These are phyloP conservation scores for Solanum habrochaites DNA, from an alignment of 257 asterid species.

Conservation along the genomic window DNA sequence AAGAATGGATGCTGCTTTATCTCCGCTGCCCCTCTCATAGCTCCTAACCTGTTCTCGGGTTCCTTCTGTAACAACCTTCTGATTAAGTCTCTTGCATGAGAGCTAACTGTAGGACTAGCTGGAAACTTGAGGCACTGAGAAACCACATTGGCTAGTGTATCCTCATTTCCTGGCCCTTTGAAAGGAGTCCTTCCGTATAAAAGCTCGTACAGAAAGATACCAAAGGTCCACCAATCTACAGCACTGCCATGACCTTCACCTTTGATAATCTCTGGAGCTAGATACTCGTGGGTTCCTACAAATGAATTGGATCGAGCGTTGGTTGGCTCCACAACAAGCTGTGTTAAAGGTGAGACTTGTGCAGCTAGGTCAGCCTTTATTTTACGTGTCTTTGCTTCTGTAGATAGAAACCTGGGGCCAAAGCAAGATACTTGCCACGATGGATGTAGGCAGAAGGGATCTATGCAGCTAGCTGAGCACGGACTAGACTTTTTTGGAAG, in stretches of 20 bases:
- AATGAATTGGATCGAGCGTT: conserved; percentile 65
- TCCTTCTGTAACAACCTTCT: conserved; percentile 47
- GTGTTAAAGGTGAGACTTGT: conserved; percentile 16
- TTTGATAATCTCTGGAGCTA: conserved; percentile 71
- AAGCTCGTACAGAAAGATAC: conserved; percentile 50
- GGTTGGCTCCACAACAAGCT: conserved; percentile 56
- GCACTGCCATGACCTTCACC: conserved; percentile 74
- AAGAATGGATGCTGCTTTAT: conserved; percentile 55
- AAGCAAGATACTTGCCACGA: conserved; percentile 59
- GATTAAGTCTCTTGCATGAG: conserved; percentile 46
- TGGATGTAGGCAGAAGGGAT: conserved; percentile 22
- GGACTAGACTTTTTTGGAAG: conserved; percentile 18
- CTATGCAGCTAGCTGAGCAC: conserved; percentile 5
- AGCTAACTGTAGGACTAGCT: conserved; percentile 33
- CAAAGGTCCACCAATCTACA: conserved; percentile 77
- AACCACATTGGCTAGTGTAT: conserved; percentile 48
- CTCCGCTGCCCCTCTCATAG: conserved; percentile 57
- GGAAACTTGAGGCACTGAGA: conserved; percentile 64
- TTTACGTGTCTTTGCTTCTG: conserved; percentile 24
- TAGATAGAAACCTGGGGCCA: conserved; percentile 10
- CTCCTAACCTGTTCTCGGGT: conserved; percentile 42
- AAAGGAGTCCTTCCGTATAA: conserved; percentile 59
- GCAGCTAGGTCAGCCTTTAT: conserved; percentile 22
- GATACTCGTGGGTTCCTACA: conserved; percentile 65
- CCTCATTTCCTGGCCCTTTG: conserved; percentile 47